Base-by-base conservation (phyloP, 306 rosid genomes). In the Malus sylvestris region DNA sequence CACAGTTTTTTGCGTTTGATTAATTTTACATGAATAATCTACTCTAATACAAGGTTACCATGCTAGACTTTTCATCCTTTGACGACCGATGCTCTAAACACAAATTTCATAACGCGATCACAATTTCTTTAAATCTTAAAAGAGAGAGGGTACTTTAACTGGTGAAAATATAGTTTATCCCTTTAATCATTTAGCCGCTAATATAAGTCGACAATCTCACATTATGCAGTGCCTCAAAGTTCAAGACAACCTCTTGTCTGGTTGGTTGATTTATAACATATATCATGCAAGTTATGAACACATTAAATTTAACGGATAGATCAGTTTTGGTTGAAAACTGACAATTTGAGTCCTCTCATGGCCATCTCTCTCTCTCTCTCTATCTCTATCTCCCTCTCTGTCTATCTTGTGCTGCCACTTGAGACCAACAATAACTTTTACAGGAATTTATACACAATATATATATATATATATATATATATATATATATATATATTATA, bases 311-410 rank as follows among this genome's bases (percentile, higher is more conserved):
- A 68, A 73, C 12, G 60, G 44, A 57, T 22, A 22, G 38, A 42
- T 18, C 57, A n/a, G 40, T 63, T 73, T 79, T 13, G 49, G 45
- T 79, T 59, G 45, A 7, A 52, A 14, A 55, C 16, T 67, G 79
- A 57, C 70, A 32, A 40, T 72, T 67, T 70, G 46, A 64, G 33
- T 63, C 20, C 60, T 64, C 27, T 0, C 55, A 15, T 3, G 61
- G 61, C 61, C 25, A 57, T 57, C 61, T 57, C 27, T 57, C 49
- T 67, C 80, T 40, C 59, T 76, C 33, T 29, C 49, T 67, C 80
- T 25, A 40, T 76, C 46, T 29, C 73, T 51, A 33, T 72, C 62
- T 40, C 53, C 30, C 19, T 46, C 32, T 14, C 23, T 52, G 40
- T 23, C 25, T 16, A 27, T 27, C 67, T 61, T 14, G 1, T 61